phyloP scores from a whole-genome alignment of 73 alveolate species.

The Paramecium sexaurelia region DNA sequence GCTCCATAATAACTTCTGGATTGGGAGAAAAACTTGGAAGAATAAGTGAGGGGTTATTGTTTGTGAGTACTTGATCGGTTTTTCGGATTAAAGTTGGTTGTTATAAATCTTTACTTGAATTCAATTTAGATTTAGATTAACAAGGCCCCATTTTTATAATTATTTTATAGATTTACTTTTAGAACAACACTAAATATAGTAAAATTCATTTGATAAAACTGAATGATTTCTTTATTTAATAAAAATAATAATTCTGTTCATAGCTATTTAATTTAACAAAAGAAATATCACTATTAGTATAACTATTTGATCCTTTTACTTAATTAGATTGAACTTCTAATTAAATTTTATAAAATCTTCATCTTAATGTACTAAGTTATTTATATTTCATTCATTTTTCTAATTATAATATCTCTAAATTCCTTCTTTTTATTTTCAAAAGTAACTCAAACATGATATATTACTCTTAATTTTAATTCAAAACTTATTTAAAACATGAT shows the following conservation, averaged over 20 bases:
- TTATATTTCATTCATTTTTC: not conserved
- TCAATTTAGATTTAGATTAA: constrained; percentile 14
- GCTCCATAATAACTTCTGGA: not conserved
- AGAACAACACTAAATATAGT: not conserved
- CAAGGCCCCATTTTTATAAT: constrained; percentile 29
- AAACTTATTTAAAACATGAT: too few relatives aligned
- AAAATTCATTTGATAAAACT: not conserved
- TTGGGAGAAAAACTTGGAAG: not conserved
- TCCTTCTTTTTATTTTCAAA: too few relatives aligned
- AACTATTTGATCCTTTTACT: not conserved
- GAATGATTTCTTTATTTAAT: not conserved
- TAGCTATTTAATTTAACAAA: not conserved
- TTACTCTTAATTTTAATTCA: too few relatives aligned
- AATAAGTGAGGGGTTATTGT: not conserved
- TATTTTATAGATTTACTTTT: not conserved
- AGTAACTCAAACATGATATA: too few relatives aligned
- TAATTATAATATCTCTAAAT: not conserved
- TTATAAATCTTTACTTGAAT: not conserved
- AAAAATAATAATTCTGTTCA: not conserved
- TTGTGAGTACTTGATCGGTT: not conserved
- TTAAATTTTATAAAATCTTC: not conserved
- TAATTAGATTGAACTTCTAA: not conserved
- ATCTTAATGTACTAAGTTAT: not conserved
- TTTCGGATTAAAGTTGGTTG: not conserved
- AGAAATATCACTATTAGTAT: not conserved